Percentiles rank a stretch among this genome's conserved stretches.
Evolutionary conservation across 2,329 filamentous ascomycete species (phyloP).

Genomic region (Purpureocillium lavendulum): DNA sequence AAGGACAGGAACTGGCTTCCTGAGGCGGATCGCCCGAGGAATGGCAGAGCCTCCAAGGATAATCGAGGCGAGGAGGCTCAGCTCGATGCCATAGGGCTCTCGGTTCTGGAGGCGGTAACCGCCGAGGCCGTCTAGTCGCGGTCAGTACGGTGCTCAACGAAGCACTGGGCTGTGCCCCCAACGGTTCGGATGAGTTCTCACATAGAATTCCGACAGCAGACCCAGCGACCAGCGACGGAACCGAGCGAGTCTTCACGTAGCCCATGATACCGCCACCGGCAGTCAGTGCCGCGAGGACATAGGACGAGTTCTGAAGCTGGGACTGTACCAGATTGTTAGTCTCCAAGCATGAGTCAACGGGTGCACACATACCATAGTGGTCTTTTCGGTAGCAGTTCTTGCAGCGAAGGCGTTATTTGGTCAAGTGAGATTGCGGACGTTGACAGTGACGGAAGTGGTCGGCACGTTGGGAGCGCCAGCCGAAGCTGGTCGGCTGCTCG

Average conservation of each 20-base stretch:
- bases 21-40: constrained; percentile 73
- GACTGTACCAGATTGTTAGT: constrained; percentile 1
- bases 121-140: constrained; percentile 59
- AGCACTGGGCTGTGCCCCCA: too few species aligned
- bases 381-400: not conserved
- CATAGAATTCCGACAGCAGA: constrained; percentile 66
- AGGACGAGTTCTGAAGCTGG: constrained; percentile 51
- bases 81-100: constrained; percentile 75
- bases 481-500: constrained; percentile 8
- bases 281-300: constrained; percentile 71
- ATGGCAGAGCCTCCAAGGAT: constrained; percentile 77
- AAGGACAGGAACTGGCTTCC: constrained; percentile 76
- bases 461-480: not conserved
- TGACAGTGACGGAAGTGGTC: too few species aligned
- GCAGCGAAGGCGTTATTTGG: too few species aligned
- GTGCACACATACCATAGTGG: constrained; percentile 3
- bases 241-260: constrained; percentile 73
- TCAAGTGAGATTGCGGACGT: too few species aligned
- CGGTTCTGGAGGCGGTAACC: constrained; percentile 70
- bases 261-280: constrained; percentile 82
- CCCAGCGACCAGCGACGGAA: constrained; percentile 81
- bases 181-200: too few species aligned
- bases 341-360: too few species aligned
- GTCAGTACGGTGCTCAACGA: too few species aligned
- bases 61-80: constrained; percentile 81